These are phyloP conservation scores for Phaseolus lunatus DNA, from an alignment of 306 rosid genomes.

Conservation along the genomic window DNA sequence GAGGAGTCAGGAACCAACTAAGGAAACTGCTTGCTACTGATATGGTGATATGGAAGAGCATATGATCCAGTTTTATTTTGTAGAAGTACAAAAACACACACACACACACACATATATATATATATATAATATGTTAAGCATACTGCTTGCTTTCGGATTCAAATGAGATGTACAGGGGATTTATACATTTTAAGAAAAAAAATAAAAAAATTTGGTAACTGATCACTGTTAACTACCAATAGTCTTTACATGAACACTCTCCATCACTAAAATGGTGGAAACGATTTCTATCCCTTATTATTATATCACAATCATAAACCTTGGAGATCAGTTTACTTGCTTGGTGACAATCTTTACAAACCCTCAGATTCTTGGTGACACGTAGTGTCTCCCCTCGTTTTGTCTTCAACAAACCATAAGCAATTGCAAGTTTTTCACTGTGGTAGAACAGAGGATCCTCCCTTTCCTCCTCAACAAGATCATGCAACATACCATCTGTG, in stretches of 20 bases:
- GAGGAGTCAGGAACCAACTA: not conserved
- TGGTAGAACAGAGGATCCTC: conserved; percentile 62
- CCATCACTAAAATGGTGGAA: conserved; percentile 77
- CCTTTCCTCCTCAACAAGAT: conserved; percentile 30
- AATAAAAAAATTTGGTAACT: not conserved
- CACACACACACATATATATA: too few relatives aligned
- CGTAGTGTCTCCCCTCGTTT: conserved; percentile 52
- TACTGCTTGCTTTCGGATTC: conserved; percentile 3
- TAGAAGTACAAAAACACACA: too few relatives aligned
- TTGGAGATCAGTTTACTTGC: conserved; percentile 64
- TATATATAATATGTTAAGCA: too few relatives aligned
- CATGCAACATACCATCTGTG: conserved; percentile 43
- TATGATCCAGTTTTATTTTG: not conserved
- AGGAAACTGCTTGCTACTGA: not conserved
- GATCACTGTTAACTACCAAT: conserved; percentile 7
- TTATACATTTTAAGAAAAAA: not conserved
- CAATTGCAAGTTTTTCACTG: conserved; percentile 73
- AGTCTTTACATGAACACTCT: conserved; percentile 44
- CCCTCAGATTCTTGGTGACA: conserved; percentile 66
- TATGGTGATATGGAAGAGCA: not conserved
- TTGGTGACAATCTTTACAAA: conserved; percentile 77
- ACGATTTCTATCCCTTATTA: conserved; percentile 68
- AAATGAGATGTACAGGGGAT: not conserved
- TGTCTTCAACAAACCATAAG: conserved; percentile 62
- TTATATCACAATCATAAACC: conserved; percentile 54